Percentiles rank a stretch among this genome's conserved stretches.
These are phyloP conservation scores for Mycotypha africana DNA, from an alignment of 371 early-diverging fungal genomes.

Conservation along the genomic window DNA sequence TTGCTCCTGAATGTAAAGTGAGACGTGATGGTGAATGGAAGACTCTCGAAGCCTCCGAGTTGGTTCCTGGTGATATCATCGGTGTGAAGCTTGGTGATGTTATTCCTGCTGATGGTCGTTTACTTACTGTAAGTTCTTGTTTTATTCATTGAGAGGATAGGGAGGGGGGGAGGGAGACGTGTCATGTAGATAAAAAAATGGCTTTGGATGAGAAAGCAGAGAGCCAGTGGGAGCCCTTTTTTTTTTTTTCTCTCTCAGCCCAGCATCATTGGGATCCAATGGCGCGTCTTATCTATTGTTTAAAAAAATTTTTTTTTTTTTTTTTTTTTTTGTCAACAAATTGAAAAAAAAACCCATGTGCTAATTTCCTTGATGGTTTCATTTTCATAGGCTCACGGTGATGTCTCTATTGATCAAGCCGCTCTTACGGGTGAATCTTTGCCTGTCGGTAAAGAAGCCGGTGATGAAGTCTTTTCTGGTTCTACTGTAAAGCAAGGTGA, in stretches of 20 bases:
- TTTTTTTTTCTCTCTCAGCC: no score
- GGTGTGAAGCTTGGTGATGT: slow-evolving; percentile 72
- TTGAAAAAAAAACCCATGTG: slow-evolving; percentile 12
- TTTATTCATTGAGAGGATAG: no score
- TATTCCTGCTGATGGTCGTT: slow-evolving; percentile 70
- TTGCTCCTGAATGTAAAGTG: slow-evolving; percentile 70
- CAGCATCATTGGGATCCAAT: neutral
- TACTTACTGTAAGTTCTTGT: slow-evolving; percentile 40
- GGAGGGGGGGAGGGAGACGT: no score
- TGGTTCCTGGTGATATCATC: slow-evolving; percentile 77
- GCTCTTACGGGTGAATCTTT: slow-evolving; percentile 83
- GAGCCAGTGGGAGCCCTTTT: no score
- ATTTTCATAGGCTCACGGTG: slow-evolving; percentile 33
- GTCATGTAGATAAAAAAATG: neutral
- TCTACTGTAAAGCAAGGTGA: slow-evolving; percentile 91
- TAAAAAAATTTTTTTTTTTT: neutral
- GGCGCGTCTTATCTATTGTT: neutral
- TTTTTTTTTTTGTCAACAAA: no score
- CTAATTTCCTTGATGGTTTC: slow-evolving; percentile 36
- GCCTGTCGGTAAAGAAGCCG: slow-evolving; percentile 64
- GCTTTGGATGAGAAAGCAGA: no score
- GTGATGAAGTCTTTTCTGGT: slow-evolving; percentile 69
- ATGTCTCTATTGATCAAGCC: slow-evolving; percentile 68
- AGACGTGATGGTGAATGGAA: slow-evolving; percentile 54
- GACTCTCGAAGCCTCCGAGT: slow-evolving; percentile 43